Percentiles rank a stretch among this genome's conserved stretches.
Evolutionary conservation across 2,329 filamentous ascomycete species (phyloP).

Genomic region (Clonostachys rosea): DNA sequence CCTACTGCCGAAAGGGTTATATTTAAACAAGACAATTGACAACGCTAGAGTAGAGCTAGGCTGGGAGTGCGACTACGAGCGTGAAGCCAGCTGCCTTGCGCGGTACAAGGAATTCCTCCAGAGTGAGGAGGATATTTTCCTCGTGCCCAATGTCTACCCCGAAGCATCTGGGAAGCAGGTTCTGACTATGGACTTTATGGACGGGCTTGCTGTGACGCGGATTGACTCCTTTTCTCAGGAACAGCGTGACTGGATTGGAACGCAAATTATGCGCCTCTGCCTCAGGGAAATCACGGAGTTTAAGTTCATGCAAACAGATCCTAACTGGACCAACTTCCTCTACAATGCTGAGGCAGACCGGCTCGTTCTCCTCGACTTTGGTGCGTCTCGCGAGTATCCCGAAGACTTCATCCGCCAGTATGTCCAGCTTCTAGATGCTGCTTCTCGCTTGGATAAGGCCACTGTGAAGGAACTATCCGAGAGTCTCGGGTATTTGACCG

Average conservation of each 20-base stretch:
- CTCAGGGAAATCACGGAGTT: constrained; percentile 92
- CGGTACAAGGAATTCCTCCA: constrained; percentile 73
- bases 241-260: constrained; percentile 94
- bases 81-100: constrained; percentile 77
- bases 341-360: constrained; percentile 70
- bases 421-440: constrained; percentile 73
- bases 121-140: constrained; percentile 64
- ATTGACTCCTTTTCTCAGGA: constrained; percentile 70
- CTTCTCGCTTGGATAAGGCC: constrained; percentile 63
- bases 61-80: constrained; percentile 95
- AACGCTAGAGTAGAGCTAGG: constrained; percentile 88
- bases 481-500: constrained; percentile 85
- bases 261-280: constrained; percentile 86
- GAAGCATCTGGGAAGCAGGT: constrained; percentile 84
- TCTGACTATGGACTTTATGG: constrained; percentile 89
- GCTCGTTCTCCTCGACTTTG: constrained; percentile 93
- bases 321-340: constrained; percentile 99
- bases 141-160: constrained; percentile 71
- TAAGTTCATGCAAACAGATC: constrained; percentile 98
- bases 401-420: constrained; percentile 76
- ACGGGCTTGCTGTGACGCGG: constrained; percentile 81
- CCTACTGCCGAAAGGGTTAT: constrained; percentile 85
- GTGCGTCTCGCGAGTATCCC: constrained; percentile 83
- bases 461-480: constrained; percentile 65
- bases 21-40: constrained; percentile 94